Evolutionary conservation across 306 rosid genomes (phyloP).

Genomic region (Prunus mira): DNA sequence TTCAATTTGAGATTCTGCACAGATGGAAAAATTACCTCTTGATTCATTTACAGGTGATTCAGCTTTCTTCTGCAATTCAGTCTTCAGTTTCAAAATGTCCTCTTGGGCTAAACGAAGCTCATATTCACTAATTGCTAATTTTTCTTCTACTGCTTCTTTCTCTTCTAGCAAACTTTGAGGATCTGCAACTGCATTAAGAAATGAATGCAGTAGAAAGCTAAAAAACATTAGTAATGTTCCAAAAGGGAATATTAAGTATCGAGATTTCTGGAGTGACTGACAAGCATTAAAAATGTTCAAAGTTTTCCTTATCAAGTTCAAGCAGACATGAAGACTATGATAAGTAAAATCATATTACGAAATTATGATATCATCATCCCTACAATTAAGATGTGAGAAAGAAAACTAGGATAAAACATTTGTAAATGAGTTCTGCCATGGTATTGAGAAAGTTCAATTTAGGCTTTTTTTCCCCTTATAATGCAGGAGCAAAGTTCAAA

Average conservation of each 20-base stretch:
- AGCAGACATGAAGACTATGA: neutral
- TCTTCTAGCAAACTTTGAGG: conserved; percentile 88
- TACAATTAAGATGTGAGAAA: neutral
- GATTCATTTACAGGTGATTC: conserved; percentile 35
- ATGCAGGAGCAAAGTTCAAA: too few species aligned
- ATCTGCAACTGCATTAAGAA: conserved; percentile 71
- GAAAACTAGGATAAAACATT: neutral
- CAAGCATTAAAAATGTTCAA: neutral
- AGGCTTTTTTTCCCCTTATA: neutral
- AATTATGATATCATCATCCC: neutral
- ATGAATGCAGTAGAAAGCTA: conserved; percentile 15
- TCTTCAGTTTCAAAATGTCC: conserved; percentile 66
- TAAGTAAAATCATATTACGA: neutral
- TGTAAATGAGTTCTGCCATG: neutral
- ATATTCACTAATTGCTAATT: conserved; percentile 81
- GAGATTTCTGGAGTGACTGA: neutral
- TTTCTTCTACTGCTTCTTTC: conserved; percentile 77
- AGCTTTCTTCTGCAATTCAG: conserved; percentile 61
- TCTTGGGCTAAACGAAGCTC: conserved; percentile 93
- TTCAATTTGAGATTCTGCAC: neutral
- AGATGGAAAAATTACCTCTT: conserved; percentile 49
- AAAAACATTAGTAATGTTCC: conserved; percentile 10
- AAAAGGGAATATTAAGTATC: neutral
- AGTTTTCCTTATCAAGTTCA: neutral
- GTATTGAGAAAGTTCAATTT: neutral